These are phyloP conservation scores for Musa balbisiana DNA, from an alignment of 202 grass and related monocot genomes.

Conservation along the genomic window DNA sequence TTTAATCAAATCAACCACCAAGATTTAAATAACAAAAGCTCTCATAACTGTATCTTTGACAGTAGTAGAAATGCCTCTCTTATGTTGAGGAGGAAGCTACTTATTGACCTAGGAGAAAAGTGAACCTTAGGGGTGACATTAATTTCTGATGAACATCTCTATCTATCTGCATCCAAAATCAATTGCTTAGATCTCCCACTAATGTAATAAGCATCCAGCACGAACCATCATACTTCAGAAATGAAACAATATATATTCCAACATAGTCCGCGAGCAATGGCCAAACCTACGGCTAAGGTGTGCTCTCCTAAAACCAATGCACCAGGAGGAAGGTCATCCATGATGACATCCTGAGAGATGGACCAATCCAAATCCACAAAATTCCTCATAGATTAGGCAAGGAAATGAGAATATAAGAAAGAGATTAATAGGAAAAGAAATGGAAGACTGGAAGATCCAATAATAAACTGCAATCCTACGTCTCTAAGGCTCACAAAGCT, in stretches of 20 bases:
- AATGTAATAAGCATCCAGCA: neutral
- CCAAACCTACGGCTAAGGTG: neutral
- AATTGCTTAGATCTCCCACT: neutral
- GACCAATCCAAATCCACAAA: neutral
- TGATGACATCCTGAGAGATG: neutral
- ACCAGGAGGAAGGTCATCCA: neutral
- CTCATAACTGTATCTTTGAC: neutral
- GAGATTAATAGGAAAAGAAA: neutral
- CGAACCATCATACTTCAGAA: neutral
- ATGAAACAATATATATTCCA: neutral
- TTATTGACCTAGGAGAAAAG: neutral
- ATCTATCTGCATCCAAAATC: neutral
- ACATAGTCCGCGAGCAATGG: neutral
- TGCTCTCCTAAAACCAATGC: neutral
- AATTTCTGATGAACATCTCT: neutral
- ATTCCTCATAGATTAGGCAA: neutral
- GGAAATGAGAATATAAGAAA: neutral
- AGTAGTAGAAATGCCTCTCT: neutral
- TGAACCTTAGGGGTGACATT: neutral
- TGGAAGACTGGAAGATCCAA: neutral
- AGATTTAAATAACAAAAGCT: neutral
- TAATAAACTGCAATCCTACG: neutral
- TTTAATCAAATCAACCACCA: neutral
- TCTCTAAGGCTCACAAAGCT: neutral
- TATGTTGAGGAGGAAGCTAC: neutral